Evolutionary conservation across 495 filamentous ascomycete species (phyloP).

Genomic region (Neurospora discreta): DNA sequence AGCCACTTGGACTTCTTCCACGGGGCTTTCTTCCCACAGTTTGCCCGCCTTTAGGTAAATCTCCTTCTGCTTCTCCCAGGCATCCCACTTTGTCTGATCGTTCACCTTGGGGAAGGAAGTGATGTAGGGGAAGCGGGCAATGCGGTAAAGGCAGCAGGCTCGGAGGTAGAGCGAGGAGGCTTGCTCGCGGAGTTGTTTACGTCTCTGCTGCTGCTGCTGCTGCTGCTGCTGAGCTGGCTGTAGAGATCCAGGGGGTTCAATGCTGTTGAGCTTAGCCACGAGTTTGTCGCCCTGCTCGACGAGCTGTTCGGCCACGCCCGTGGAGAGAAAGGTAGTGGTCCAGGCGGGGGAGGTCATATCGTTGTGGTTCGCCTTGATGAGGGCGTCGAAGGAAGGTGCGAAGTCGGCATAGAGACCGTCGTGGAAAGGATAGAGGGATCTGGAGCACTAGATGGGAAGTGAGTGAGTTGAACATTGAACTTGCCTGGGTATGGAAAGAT

Average conservation of each 20-base stretch:
- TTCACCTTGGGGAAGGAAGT: conserved; percentile 31
- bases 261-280: conserved; percentile 27
- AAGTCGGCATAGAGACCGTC: conserved; percentile 62
- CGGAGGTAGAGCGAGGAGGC: conserved; percentile 58
- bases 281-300: conserved; percentile 37
- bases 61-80: conserved; percentile 58
- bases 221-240: background rate
- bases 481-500: too few relatives aligned
- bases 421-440: conserved; percentile 70
- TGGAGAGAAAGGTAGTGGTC: conserved; percentile 49
- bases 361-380: conserved; percentile 51
- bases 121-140: conserved; percentile 63
- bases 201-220: background rate
- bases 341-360: conserved; percentile 54
- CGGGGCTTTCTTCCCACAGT: conserved; percentile 37
- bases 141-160: conserved; percentile 60
- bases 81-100: conserved; percentile 41
- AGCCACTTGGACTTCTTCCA: conserved; percentile 46
- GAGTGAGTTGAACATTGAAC: background rate
- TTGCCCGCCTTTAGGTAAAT: conserved; percentile 49
- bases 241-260: background rate
- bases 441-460: conserved; percentile 33
- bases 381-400: conserved; percentile 52
- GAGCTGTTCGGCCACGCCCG: conserved; percentile 38
- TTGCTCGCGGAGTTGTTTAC: conserved; percentile 13